Evolutionary conservation across 179 eudicot species (phyloP).

Genomic region (Silene noctiflora): DNA sequence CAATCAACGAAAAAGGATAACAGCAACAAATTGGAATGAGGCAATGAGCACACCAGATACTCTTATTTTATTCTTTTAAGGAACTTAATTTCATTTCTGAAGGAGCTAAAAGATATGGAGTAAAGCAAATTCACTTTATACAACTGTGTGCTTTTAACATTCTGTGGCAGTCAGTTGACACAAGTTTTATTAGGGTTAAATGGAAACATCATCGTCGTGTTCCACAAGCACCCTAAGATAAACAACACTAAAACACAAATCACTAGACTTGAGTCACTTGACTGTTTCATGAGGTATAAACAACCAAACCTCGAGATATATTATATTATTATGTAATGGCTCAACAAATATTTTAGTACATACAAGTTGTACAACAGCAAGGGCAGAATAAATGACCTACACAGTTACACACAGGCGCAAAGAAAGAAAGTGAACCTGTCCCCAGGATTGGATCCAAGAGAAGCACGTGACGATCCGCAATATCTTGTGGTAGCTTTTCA

Average conservation of each 20-base stretch:
- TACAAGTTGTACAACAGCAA: neutral
- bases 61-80: neutral
- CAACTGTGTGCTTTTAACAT: neutral
- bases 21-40: neutral
- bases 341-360: too few species aligned
- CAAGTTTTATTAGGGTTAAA: neutral
- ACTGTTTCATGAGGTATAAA: neutral
- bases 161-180: neutral
- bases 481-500: constrained; percentile 83
- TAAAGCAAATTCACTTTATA: neutral
- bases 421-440: constrained; percentile 54
- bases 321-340: neutral
- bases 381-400: neutral
- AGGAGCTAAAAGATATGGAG: neutral
- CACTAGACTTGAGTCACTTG: neutral
- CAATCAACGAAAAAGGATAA: neutral
- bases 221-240: neutral
- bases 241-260: neutral
- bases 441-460: constrained; percentile 90
- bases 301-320: neutral
- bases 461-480: constrained; percentile 79
- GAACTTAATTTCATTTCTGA: neutral
- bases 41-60: neutral
- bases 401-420: neutral
- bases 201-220: neutral